Evolutionary conservation across 139 green algal species (phyloP).

Genomic region (Picochlorum sp.): DNA sequence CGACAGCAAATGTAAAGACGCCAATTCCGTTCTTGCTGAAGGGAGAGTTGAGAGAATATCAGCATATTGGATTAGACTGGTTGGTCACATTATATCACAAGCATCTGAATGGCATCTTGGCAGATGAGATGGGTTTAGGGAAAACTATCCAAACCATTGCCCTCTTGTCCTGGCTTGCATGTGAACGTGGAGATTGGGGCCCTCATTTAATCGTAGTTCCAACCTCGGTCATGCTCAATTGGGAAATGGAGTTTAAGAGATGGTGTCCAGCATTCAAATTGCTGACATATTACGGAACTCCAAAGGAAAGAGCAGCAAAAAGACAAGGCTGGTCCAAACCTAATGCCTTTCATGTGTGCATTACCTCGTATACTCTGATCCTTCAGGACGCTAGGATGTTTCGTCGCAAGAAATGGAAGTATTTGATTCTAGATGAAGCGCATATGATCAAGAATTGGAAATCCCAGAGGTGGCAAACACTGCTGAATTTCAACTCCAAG

Average conservation of each 20-base stretch:
- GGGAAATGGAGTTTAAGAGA: constrained; percentile 99
- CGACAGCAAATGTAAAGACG: constrained; percentile 50
- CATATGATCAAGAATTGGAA: constrained; percentile 99
- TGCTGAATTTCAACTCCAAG: constrained; percentile 95
- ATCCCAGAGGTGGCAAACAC: constrained; percentile 86
- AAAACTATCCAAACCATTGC: constrained; percentile 97
- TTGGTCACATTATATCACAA: constrained; percentile 88
- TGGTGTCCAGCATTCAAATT: constrained; percentile 98
- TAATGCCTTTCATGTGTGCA: constrained; percentile 98
- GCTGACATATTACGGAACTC: constrained; percentile 94
- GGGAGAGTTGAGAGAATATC: constrained; percentile 83
- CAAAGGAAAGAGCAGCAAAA: constrained; percentile 90
- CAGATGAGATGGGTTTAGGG: constrained; percentile 80
- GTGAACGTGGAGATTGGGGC: constrained; percentile 82
- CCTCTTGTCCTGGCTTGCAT: constrained; percentile 85
- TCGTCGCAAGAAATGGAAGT: constrained; percentile 94
- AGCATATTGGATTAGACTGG: constrained; percentile 96
- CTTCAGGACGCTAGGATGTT: constrained; percentile 92
- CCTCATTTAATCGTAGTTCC: constrained; percentile 97
- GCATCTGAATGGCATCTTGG: constrained; percentile 90
- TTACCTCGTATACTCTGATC: constrained; percentile 94
- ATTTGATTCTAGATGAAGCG: constrained; percentile 98
- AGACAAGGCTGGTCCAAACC: constrained; percentile 93
- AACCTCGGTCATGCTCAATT: constrained; percentile 98
- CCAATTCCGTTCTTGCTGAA: constrained; percentile 82